Evolutionary conservation across 306 rosid genomes (phyloP).

Genomic region (Sphenostylis stenocarpa): DNA sequence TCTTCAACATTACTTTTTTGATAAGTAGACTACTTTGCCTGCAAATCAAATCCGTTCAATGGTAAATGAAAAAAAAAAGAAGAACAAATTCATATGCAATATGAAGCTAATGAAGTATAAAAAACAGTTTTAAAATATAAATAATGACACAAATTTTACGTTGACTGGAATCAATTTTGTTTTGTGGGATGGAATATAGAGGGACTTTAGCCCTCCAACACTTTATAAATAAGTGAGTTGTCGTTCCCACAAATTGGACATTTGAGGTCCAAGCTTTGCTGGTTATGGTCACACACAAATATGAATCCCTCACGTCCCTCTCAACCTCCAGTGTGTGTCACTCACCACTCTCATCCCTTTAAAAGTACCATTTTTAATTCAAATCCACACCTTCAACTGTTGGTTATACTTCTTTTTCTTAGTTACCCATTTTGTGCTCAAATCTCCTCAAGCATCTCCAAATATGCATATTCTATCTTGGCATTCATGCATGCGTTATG

Average conservation of each 20-base stretch:
- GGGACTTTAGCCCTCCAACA: neutral
- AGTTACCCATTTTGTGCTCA: slow-evolving; percentile 25
- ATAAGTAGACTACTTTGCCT: no score
- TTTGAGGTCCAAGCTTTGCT: slow-evolving; percentile 39
- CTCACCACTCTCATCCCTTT: neutral
- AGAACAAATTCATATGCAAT: no score
- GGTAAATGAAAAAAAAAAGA: no score
- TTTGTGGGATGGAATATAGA: neutral
- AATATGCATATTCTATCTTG: neutral
- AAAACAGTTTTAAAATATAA: no score
- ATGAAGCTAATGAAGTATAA: no score
- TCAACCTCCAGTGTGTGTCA: neutral
- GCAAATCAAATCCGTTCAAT: no score
- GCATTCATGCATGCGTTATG: slow-evolving; percentile 1
- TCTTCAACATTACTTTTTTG: no score
- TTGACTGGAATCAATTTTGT: neutral
- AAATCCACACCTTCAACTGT: neutral
- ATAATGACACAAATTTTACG: neutral
- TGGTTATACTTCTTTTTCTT: slow-evolving; percentile 22
- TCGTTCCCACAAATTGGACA: slow-evolving; percentile 29
- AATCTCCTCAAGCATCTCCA: slow-evolving; percentile 7
- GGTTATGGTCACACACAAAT: slow-evolving; percentile 29
- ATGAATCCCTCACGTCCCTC: slow-evolving; percentile 23
- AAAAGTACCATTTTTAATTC: neutral
- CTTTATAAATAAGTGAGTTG: neutral